phyloP scores from a whole-genome alignment of 495 filamentous ascomycete species.

The Delitschia confertaspora region DNA sequence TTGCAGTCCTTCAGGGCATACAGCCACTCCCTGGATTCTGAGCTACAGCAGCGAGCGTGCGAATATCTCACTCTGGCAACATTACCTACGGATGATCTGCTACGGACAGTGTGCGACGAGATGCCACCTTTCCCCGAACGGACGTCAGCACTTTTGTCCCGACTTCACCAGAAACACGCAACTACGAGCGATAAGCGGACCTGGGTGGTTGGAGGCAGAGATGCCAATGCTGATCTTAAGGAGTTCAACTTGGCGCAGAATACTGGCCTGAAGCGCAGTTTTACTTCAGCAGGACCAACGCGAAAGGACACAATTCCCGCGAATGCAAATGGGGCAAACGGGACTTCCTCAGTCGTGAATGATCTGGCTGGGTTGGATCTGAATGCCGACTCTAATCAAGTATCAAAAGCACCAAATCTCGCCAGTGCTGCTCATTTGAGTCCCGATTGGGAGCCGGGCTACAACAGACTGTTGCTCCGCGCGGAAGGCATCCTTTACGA shows the following conservation, averaged over 20 bases:
- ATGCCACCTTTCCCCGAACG: conserved; percentile 98
- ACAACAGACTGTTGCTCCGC: conserved; percentile 69
- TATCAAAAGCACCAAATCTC: conserved; percentile 64
- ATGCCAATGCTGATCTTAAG: conserved; percentile 71
- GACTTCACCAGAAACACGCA: conserved; percentile 87
- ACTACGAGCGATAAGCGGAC: conserved; percentile 88
- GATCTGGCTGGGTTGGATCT: conserved; percentile 73
- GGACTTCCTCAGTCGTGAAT: conserved; percentile 11
- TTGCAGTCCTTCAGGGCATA: conserved; percentile 83
- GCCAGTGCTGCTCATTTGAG: conserved; percentile 87
- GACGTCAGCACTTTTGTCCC: conserved; percentile 79
- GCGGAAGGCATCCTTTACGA: conserved; percentile 87
- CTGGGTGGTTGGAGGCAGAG: conserved; percentile 91
- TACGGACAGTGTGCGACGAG: conserved; percentile 94
- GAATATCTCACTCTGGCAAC: conserved; percentile 87
- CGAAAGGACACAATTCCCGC: conserved; percentile 32
- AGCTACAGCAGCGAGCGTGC: conserved; percentile 92
- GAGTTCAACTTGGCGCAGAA: conserved; percentile 77
- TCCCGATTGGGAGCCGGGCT: conserved; percentile 89
- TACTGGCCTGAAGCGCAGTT: conserved; percentile 75
- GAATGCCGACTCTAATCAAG: conserved; percentile 48
- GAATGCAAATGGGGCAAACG: conserved; percentile 38
- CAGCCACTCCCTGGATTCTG: conserved; percentile 89
- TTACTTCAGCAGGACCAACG: conserved; percentile 42
- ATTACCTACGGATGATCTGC: conserved; percentile 78